A percentile compares a stretch with the other conserved stretches of the same genome.
phyloP scores from a whole-genome alignment of 169 alveolate genomes.

The Cryptosporidium sp. region DNA sequence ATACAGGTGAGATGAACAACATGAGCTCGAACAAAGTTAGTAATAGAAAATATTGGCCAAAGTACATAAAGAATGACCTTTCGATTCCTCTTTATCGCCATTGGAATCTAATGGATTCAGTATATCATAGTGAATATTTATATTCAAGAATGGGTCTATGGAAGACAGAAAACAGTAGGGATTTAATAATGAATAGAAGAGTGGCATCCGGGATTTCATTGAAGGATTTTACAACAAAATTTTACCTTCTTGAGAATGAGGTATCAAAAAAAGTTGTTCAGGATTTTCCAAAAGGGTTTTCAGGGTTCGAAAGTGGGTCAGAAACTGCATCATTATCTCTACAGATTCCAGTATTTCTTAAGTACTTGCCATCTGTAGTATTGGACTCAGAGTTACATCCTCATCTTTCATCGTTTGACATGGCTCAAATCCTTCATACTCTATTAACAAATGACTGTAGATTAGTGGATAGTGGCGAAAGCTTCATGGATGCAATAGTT shows the following conservation, averaged over 20 bases:
- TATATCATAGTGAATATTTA: constrained; percentile 27
- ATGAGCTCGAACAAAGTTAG: not conserved
- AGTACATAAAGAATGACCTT: constrained; percentile 60
- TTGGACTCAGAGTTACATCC: constrained; percentile 58
- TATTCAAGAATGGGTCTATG: constrained; percentile 44
- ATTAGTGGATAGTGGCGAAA: constrained; percentile 14
- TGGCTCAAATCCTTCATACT: constrained; percentile 61
- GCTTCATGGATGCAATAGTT: constrained; percentile 43
- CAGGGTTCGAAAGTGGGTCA: constrained; percentile 15
- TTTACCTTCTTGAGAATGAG: constrained; percentile 37
- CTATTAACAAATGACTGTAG: constrained; percentile 38
- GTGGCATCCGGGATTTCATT: constrained; percentile 58
- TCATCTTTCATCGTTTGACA: constrained; percentile 52
- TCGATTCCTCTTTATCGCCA: constrained; percentile 59
- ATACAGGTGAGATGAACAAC: constrained; percentile 12
- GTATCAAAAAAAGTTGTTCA: constrained; percentile 28
- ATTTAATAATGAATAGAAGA: constrained; percentile 52
- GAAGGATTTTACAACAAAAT: constrained; percentile 46
- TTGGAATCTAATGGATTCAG: constrained; percentile 63
- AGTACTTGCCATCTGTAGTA: constrained; percentile 32
- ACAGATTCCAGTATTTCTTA: constrained; percentile 48
- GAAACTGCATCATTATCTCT: constrained; percentile 7
- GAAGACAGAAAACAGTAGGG: constrained; percentile 45
- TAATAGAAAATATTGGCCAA: constrained; percentile 54
- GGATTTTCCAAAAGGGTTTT: constrained; percentile 52